phyloP scores from a whole-genome alignment of 164 flowering plant genomes.

The Nymphaea thermarum region DNA sequence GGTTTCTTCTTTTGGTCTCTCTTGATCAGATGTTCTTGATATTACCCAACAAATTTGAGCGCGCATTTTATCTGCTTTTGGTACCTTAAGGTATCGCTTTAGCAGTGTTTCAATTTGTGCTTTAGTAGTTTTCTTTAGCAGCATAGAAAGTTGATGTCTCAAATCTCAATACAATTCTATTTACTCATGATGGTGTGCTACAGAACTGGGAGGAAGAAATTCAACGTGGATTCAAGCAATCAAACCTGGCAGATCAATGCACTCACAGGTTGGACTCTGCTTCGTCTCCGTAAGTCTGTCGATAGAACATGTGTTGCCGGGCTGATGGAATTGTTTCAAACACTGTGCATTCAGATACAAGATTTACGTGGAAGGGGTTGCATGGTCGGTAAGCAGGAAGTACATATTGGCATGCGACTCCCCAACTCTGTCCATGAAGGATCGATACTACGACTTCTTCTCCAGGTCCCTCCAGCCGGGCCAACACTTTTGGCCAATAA shows the following conservation, averaged over 20 bases:
- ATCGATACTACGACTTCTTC: conserved; percentile 53
- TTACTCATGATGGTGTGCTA: not conserved
- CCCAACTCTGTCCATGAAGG: conserved; percentile 31
- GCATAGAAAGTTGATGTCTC: too few relatives aligned
- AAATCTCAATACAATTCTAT: too few relatives aligned
- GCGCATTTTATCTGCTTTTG: too few relatives aligned
- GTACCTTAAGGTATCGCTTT: too few relatives aligned
- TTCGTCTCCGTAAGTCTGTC: not conserved
- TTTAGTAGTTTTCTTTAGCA: too few relatives aligned
- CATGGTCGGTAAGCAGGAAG: conserved; percentile 74
- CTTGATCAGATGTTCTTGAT: too few relatives aligned
- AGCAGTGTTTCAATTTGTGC: too few relatives aligned
- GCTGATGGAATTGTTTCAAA: too few relatives aligned
- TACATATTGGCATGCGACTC: conserved; percentile 65
- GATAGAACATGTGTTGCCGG: not conserved
- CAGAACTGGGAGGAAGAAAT: conserved; percentile 51
- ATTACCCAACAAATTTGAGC: too few relatives aligned
- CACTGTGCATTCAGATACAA: conserved; percentile 29
- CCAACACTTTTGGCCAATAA: conserved; percentile 68
- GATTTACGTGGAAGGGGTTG: conserved; percentile 53
- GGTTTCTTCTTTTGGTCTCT: too few relatives aligned
- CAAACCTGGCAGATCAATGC: conserved; percentile 52
- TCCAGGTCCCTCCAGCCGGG: conserved; percentile 42
- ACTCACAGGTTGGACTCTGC: conserved; percentile 23
- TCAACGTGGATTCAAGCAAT: conserved; percentile 26